A percentile compares a stretch with the other conserved stretches of the same genome.
Conservation (phyloP, 2,329 filamentous ascomycete species). For the Diaporthe helianthi region DNA sequence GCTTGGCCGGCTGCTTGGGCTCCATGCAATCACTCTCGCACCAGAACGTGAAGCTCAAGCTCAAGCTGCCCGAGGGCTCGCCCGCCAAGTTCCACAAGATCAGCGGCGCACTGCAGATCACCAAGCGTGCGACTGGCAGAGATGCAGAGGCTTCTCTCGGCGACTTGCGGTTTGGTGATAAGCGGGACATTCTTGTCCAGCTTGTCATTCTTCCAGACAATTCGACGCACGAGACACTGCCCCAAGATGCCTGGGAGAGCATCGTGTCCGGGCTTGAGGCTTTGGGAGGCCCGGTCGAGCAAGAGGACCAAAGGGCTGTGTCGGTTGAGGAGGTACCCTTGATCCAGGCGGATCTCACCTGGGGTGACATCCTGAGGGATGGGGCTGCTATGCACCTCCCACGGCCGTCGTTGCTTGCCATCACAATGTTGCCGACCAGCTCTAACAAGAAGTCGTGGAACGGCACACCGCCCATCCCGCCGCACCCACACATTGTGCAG, state of each 20-base stretch:
- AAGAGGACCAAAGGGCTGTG: constrained; percentile 80
- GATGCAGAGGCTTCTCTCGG: constrained; percentile 93
- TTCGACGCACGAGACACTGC: constrained; percentile 79
- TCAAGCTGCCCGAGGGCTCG: constrained; percentile 92
- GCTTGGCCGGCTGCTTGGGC: constrained; percentile 90
- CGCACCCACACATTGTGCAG: constrained; percentile 94
- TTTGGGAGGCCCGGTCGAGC: constrained; percentile 84
- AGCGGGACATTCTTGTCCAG: constrained; percentile 91
- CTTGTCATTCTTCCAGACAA: constrained; percentile 90
- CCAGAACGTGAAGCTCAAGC: constrained; percentile 95
- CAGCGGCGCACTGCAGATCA: constrained; percentile 93
- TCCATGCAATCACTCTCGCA: constrained; percentile 94
- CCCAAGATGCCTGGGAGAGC: constrained; percentile 95
- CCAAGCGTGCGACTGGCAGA: constrained; percentile 91
- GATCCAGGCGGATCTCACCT: constrained; percentile 92
- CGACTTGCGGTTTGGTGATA: constrained; percentile 94
- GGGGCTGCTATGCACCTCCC: constrained; percentile 86
- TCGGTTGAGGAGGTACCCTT: constrained; percentile 95
- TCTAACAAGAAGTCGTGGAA: constrained; percentile 69
- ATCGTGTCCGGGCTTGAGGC: constrained; percentile 96
- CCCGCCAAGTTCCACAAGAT: constrained; percentile 99
- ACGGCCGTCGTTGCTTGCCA: constrained; percentile 87
- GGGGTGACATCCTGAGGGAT: constrained; percentile 91
- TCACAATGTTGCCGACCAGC: constrained; percentile 86
- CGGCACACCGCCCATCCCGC: constrained; percentile 82